phyloP scores from a whole-genome alignment of 1,139 yeast genomes.

The Kurtzmaniella quercitrusa region DNA sequence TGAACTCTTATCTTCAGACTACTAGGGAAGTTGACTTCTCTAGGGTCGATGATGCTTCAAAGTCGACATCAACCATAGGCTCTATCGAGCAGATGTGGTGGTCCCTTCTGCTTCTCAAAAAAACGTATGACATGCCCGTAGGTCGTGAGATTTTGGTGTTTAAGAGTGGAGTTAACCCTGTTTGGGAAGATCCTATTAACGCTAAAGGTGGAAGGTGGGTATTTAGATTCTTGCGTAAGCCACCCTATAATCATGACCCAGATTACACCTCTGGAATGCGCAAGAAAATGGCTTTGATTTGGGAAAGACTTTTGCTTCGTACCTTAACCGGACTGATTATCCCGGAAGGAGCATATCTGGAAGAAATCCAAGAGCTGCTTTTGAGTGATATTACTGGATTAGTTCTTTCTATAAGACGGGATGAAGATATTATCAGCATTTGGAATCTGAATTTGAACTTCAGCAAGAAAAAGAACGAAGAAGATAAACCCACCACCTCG shows the following conservation, averaged over 20 bases:
- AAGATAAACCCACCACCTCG: slow-evolving; percentile 14
- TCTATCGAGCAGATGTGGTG: slow-evolving; percentile 66
- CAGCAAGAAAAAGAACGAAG: slow-evolving; percentile 17
- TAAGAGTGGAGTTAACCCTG: slow-evolving; percentile 62
- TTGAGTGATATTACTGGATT: slow-evolving; percentile 49
- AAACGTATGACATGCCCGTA: slow-evolving; percentile 43
- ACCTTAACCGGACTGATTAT: slow-evolving; percentile 44
- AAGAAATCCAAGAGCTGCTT: slow-evolving; percentile 32
- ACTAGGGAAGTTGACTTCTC: slow-evolving; percentile 38
- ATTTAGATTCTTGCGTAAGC: slow-evolving; percentile 43
- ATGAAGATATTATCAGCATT: slow-evolving; percentile 47
- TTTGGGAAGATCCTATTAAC: slow-evolving; percentile 70
- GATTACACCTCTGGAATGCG: slow-evolving; percentile 22
- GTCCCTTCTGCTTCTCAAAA: slow-evolving; percentile 43
- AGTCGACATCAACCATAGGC: slow-evolving; percentile 34
- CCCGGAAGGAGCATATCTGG: slow-evolving; percentile 25
- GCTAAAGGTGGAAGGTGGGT: slow-evolving; percentile 67
- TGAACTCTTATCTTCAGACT: slow-evolving; percentile 39
- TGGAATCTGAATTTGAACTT: slow-evolving; percentile 52
- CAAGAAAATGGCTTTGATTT: slow-evolving; percentile 40
- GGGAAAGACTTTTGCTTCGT: slow-evolving; percentile 50
- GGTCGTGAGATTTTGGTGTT: slow-evolving; percentile 61
- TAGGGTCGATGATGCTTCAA: slow-evolving; percentile 14
- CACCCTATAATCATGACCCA: slow-evolving; percentile 8
- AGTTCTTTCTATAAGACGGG: slow-evolving; percentile 48